Conservation (phyloP, 2,329 filamentous ascomycete species). For the Thermochaetoides dissita region DNA sequence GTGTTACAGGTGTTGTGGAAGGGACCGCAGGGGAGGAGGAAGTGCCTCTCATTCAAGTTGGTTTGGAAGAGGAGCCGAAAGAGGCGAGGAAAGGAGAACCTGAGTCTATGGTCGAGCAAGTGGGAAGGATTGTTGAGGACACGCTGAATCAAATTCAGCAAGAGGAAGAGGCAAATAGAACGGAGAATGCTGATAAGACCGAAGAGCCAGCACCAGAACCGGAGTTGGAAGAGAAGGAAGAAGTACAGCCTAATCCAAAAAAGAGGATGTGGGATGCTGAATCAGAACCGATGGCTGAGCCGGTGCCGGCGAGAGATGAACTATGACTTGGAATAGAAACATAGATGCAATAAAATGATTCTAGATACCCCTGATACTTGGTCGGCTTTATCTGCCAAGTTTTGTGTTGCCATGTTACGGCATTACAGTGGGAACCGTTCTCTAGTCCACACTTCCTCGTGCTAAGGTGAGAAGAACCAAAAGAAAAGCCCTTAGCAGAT, state of each 20-base stretch:
- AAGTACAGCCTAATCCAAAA: constrained; percentile 36
- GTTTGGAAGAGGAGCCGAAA: constrained; percentile 17
- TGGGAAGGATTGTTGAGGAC: constrained; percentile 33
- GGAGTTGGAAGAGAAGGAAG: constrained; percentile 10
- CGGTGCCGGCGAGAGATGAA: constrained; percentile 16
- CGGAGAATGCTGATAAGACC: neutral
- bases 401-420: neutral
- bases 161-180: constrained; percentile 16
- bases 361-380: constrained; percentile 1
- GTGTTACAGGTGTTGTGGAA: constrained; percentile 10
- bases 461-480: too few relatives aligned
- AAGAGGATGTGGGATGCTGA: constrained; percentile 43
- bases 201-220: too few relatives aligned
- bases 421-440: too few relatives aligned
- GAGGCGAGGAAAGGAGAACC: constrained; percentile 16
- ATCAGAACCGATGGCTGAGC: constrained; percentile 19
- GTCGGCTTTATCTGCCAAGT: too few relatives aligned
- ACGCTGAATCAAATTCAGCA: constrained; percentile 6
- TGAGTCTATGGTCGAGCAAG: constrained; percentile 34
- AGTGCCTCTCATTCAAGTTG: constrained; percentile 37
- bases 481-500: too few relatives aligned
- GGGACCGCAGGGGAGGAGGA: constrained; percentile 18
- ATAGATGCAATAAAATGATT: too few relatives aligned
- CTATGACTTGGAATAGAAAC: constrained; percentile 10
- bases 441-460: too few relatives aligned